These are phyloP conservation scores for Mallotus japonicus DNA, from an alignment of 441 rosid genomes.

Conservation along the genomic window DNA sequence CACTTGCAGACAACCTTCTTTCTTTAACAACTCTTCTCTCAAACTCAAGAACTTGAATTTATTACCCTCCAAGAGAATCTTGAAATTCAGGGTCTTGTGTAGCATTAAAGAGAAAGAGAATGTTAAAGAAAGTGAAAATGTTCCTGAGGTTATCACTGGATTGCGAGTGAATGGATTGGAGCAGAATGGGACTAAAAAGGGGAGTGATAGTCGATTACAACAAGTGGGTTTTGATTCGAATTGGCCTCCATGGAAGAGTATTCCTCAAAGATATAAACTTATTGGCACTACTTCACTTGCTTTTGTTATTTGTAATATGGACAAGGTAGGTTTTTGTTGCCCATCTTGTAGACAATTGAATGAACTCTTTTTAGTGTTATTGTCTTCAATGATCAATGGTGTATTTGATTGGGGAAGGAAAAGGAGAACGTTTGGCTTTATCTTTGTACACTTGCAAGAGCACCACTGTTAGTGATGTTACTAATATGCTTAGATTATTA, in stretches of 20 bases:
- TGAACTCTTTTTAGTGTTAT: too few relatives aligned
- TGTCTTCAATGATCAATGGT: too few relatives aligned
- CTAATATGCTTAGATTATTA: too few relatives aligned
- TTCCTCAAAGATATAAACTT: constrained; percentile 76
- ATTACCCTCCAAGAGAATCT: constrained; percentile 21
- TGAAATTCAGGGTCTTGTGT: constrained; percentile 47
- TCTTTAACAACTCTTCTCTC: constrained; percentile 18
- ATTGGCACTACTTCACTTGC: constrained; percentile 88
- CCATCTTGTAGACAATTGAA: not conserved
- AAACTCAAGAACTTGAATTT: constrained; percentile 21
- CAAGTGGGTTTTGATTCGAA: constrained; percentile 48
- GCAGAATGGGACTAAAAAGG: constrained; percentile 18
- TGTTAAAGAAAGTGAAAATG: constrained; percentile 38
- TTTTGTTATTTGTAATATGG: constrained; percentile 93
- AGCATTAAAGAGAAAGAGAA: constrained; percentile 57
- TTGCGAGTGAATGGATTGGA: constrained; percentile 36
- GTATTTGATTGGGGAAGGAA: too few relatives aligned
- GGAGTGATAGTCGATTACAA: constrained; percentile 15
- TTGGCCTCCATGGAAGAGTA: constrained; percentile 81
- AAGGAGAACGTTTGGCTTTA: too few relatives aligned
- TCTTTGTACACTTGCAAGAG: too few relatives aligned
- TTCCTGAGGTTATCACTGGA: constrained; percentile 28
- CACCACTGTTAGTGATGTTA: too few relatives aligned
- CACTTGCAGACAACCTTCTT: constrained; percentile 20
- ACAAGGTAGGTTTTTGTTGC: constrained; percentile 49